Evolutionary conservation across 768 basidiomycete species (phyloP).

Genomic region (Trametes cubensis): DNA sequence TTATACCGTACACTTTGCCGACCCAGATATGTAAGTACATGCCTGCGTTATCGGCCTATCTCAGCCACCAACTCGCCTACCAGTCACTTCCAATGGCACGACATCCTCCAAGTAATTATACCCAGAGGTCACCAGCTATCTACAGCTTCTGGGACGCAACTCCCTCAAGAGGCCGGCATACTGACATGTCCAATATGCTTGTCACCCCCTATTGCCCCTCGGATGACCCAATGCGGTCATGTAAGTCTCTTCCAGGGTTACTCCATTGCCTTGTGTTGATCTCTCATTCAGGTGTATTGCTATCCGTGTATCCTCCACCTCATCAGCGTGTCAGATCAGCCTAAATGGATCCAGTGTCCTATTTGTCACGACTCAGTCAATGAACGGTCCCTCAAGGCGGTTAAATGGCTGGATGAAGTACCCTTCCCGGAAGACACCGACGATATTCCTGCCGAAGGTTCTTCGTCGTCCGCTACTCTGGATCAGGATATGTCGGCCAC

Average conservation of each 20-base stretch:
- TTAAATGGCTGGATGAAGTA: slow-evolving; percentile 82
- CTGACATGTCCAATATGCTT: slow-evolving; percentile 94
- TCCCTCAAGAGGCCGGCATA: slow-evolving; percentile 56
- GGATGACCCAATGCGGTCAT: slow-evolving; percentile 98
- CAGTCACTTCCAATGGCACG: slow-evolving; percentile 95
- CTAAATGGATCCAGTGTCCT: slow-evolving; percentile 90
- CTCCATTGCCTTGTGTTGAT: slow-evolving; percentile 19
- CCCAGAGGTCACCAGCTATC: slow-evolving; percentile 66
- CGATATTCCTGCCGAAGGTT: slow-evolving; percentile 37
- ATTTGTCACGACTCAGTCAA: slow-evolving; percentile 95
- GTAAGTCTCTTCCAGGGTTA: slow-evolving; percentile 52
- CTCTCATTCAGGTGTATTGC: slow-evolving; percentile 74
- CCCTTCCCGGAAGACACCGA: slow-evolving; percentile 38
- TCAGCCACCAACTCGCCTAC: slow-evolving; percentile 14
- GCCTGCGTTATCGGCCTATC: slow-evolving; percentile 20
- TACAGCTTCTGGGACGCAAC: slow-evolving; percentile 46
- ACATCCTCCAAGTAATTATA: slow-evolving; percentile 93
- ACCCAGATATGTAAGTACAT: slow-evolving; percentile 88
- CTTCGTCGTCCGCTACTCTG: slow-evolving; percentile 51
- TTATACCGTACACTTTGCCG: slow-evolving; percentile 94
- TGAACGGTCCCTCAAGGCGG: slow-evolving; percentile 87
- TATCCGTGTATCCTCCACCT: slow-evolving; percentile 94
- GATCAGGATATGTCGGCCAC: slow-evolving; percentile 41
- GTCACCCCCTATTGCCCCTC: slow-evolving; percentile 82
- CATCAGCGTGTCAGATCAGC: slow-evolving; percentile 76